Evolutionary conservation across 495 filamentous ascomycete genomes (phyloP).

Genomic region (Xylaria intraflava): DNA sequence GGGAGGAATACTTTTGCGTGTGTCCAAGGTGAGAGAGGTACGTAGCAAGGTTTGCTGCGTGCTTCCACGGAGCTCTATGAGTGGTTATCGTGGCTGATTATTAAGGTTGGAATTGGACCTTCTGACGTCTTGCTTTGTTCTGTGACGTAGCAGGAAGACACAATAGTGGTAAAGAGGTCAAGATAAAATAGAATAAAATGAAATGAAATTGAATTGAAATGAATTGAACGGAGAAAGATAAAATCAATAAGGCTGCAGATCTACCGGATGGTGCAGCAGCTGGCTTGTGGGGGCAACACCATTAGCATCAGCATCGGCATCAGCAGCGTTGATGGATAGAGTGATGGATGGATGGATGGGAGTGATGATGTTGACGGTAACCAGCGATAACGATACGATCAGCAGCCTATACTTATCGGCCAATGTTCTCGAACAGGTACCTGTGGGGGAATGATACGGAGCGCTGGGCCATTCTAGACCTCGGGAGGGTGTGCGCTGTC

Average conservation of each 20-base stretch:
- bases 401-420: not conserved
- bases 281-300: no score
- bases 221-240: not conserved
- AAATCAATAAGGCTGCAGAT: not conserved
- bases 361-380: no score
- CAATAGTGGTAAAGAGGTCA: not conserved
- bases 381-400: no score
- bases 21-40: not conserved
- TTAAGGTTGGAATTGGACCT: not conserved
- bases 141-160: not conserved
- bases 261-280: not conserved
- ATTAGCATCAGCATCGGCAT: no score
- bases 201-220: not conserved
- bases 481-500: not conserved
- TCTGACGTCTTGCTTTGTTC: not conserved
- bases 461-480: conserved; percentile 6
- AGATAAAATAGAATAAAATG: not conserved
- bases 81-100: not conserved
- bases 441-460: not conserved
- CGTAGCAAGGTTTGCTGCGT: not conserved
- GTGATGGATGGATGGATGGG: not conserved
- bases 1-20: not conserved
- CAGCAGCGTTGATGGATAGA: not conserved
- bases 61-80: not conserved
- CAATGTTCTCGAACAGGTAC: not conserved